Evolutionary conservation across 1,139 yeast species (phyloP).

Genomic region (Scheffersomyces quercinus): DNA sequence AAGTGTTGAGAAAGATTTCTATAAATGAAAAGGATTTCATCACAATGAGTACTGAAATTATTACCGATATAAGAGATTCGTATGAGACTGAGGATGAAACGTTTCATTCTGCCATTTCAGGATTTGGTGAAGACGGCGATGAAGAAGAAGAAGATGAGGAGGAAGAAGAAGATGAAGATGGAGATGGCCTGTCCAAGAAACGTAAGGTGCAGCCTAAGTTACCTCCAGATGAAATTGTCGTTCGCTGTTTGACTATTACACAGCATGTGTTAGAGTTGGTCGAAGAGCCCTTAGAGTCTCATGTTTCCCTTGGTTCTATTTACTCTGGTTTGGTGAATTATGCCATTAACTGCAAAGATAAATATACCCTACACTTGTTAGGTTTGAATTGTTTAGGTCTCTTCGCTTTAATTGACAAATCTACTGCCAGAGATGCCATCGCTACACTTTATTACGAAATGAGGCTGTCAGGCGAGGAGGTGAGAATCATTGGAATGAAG

Average conservation of each 20-base stretch:
- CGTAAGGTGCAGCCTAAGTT: conserved; percentile 39
- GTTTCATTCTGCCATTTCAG: conserved; percentile 58
- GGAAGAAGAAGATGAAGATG: conserved; percentile 23
- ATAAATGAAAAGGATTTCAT: conserved; percentile 83
- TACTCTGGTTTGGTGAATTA: conserved; percentile 81
- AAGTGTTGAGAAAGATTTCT: conserved; percentile 69
- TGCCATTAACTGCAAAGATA: conserved; percentile 65
- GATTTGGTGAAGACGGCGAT: conserved; percentile 33
- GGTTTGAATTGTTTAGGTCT: conserved; percentile 81
- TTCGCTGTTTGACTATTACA: conserved; percentile 69
- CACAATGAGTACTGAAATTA: conserved; percentile 80
- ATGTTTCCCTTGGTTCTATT: conserved; percentile 69
- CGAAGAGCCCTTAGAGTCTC: conserved; percentile 63
- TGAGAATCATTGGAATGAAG: conserved; percentile 63
- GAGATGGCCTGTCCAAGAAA: conserved; percentile 19
- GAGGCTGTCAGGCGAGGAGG: conserved; percentile 45
- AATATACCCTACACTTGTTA: conserved; percentile 57
- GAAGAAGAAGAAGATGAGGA: conserved; percentile 27
- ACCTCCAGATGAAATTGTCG: conserved; percentile 51
- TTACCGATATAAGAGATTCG: conserved; percentile 80
- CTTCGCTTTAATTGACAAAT: conserved; percentile 68
- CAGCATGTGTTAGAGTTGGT: conserved; percentile 71
- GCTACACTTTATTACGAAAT: conserved; percentile 14
- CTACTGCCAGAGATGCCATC: conserved; percentile 17
- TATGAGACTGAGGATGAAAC: conserved; percentile 47